These are phyloP conservation scores for Anthoceros angustus DNA, from an alignment of 225 moss, liverwort and hornwort genomes.

Conservation along the genomic window DNA sequence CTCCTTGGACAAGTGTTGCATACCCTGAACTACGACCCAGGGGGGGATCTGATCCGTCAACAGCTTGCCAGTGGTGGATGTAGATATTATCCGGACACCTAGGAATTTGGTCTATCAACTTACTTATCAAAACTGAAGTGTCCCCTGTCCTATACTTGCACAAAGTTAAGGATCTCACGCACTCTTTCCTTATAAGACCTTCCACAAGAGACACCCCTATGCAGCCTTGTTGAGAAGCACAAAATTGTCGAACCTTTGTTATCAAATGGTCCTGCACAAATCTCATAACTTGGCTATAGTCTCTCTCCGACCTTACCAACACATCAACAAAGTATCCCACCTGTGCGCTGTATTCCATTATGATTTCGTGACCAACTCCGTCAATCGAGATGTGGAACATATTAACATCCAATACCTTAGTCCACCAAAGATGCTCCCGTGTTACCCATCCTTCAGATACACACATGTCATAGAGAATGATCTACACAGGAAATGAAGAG, in stretches of 20 bases:
- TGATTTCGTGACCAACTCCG: constrained; percentile 5
- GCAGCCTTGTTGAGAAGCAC: constrained; percentile 4
- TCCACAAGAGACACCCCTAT: constrained; percentile 10
- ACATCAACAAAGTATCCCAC: constrained; percentile 10
- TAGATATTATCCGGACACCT: no score
- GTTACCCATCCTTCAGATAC: neutral
- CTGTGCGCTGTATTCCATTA: constrained; percentile 7
- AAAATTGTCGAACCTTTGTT: neutral
- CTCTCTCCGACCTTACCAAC: constrained; percentile 1
- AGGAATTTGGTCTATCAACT: no score
- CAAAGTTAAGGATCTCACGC: neutral
- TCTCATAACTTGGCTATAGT: neutral
- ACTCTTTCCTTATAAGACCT: neutral
- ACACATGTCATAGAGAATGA: neutral
- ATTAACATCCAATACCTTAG: neutral
- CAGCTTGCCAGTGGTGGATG: no score
- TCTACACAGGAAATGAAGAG: neutral
- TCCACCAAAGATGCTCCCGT: neutral
- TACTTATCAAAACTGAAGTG: no score
- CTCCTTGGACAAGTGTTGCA: no score
- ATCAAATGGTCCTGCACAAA: constrained; percentile 4
- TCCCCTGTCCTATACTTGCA: no score
- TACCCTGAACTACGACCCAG: no score
- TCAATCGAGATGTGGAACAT: neutral
- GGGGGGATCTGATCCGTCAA: no score